Evolutionary conservation across 345 rosid genomes (phyloP), one percentile per base, ranked within the genome.

Genomic region (Euphorbia peplus): DNA sequence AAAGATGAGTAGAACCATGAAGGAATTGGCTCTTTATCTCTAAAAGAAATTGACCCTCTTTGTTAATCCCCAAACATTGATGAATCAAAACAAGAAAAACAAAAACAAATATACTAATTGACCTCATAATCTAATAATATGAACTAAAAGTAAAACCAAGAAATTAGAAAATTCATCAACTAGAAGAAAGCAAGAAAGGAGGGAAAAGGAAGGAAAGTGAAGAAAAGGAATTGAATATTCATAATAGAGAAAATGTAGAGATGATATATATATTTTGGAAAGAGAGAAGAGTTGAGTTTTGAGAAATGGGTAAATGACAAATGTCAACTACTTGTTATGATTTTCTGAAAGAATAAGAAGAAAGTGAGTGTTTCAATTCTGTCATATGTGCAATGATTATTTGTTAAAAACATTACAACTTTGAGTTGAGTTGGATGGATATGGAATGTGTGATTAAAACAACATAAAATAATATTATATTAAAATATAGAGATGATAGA

Each of bases 11-110:
- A 71, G 68, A 60, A 1, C 71, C 63, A 80, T 85, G 97, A 66
- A 78, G 74, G 48, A 93, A 64, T 48, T 71, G 71, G 68, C 72
- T 74, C 80, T 87, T 90, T 50, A 93, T 79, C 16, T 83, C 87
- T 8, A 90, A 72, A 56, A 93, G 93, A 74, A 47, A 60, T 59
- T 84, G 91, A 63, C 92, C 96, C 78, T 93, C 98, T 66, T 64
- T 47, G 71, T 83, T 85, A 14, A 87, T 75, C 64, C 90, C 97
- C 58, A 67, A 56, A 53, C 83, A 70, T 73, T 73, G 84, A 69
- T 63, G 77, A 74, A 79, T 78, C 78, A 76, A 52, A 69, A 79
- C 75, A 57, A 79, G 25, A 10, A 72, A 63, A 39, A 80, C 67
- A 44, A 84, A 62, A 67, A 75, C 41, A 61, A 50, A 44, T 56